These are phyloP conservation scores for Nothophoma quercina DNA, from an alignment of 2,329 filamentous ascomycete genomes.

Conservation along the genomic window DNA sequence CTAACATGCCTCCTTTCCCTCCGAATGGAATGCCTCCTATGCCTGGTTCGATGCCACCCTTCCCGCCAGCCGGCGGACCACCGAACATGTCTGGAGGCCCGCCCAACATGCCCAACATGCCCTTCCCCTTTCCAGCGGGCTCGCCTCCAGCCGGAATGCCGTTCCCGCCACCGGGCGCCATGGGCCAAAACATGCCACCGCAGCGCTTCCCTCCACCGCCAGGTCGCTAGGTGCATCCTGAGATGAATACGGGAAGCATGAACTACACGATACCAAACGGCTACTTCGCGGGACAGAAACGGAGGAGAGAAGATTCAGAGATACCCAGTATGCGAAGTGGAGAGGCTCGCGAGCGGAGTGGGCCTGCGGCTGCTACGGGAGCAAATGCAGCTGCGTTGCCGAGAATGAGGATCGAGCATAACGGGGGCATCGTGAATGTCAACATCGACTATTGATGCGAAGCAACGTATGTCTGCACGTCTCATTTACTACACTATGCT, in stretches of 20 bases:
- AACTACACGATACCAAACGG: slow-evolving; percentile 7
- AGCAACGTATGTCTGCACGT: not conserved
- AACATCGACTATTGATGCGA: no score
- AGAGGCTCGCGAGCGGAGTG: slow-evolving; percentile 3
- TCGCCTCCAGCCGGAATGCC: slow-evolving; percentile 46
- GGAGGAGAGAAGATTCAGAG: slow-evolving; percentile 23
- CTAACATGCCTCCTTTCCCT: slow-evolving; percentile 43
- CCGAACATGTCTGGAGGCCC: slow-evolving; percentile 3
- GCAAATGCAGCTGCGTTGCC: slow-evolving; percentile 27
- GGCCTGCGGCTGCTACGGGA: slow-evolving; percentile 27
- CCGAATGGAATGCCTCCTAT: slow-evolving; percentile 47
- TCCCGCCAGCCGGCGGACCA: slow-evolving; percentile 39
- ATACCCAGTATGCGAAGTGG: slow-evolving; percentile 27
- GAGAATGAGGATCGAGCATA: slow-evolving; percentile 14
- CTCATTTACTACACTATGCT: slow-evolving; percentile 7
- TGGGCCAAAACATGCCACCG: slow-evolving; percentile 40
- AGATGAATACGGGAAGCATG: slow-evolving; percentile 13
- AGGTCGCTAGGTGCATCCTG: slow-evolving; percentile 33
- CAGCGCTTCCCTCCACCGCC: slow-evolving; percentile 37
- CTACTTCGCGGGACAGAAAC: slow-evolving; percentile 12
- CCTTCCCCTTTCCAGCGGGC: slow-evolving; percentile 39
- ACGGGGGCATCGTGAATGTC: not conserved
- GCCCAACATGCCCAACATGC: slow-evolving; percentile 43
- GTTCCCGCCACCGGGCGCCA: slow-evolving; percentile 49
- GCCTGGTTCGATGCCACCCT: slow-evolving; percentile 47